These are phyloP conservation scores for Diaporthe sp. DNA, from an alignment of 2,329 filamentous ascomycete species.

Conservation along the genomic window DNA sequence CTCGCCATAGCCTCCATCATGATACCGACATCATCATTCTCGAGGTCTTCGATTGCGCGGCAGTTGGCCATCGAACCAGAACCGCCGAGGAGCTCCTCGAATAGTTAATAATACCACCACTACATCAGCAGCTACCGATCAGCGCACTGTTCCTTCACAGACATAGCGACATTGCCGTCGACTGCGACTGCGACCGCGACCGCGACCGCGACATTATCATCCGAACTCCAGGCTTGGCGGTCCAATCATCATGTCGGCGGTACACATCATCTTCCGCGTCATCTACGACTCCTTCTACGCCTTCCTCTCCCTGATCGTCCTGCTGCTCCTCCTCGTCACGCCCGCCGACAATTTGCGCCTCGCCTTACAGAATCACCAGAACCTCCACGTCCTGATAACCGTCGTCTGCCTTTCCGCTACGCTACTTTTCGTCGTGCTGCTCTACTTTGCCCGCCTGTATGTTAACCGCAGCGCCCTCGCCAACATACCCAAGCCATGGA, in stretches of 20 bases:
- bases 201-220: not conserved
- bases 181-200: not conserved
- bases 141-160: not conserved
- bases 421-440: slow-evolving; percentile 76
- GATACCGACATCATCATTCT: slow-evolving; percentile 39
- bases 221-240: not conserved
- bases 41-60: slow-evolving; percentile 40
- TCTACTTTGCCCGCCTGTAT: slow-evolving; percentile 89
- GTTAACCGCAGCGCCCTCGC: slow-evolving; percentile 84
- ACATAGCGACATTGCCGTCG: not conserved
- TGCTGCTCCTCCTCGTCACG: slow-evolving; percentile 82
- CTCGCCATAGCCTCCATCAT: slow-evolving; percentile 40
- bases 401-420: slow-evolving; percentile 82
- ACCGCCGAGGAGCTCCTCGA: slow-evolving; percentile 30
- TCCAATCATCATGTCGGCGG: slow-evolving; percentile 36
- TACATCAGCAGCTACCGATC: not conserved
- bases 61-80: slow-evolving; percentile 40
- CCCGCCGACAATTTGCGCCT: slow-evolving; percentile 87
- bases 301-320: slow-evolving; percentile 79
- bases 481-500: slow-evolving; percentile 87
- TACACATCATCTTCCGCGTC: slow-evolving; percentile 77
- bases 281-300: slow-evolving; percentile 86
- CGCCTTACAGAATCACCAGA: slow-evolving; percentile 74
- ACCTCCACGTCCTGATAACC: slow-evolving; percentile 88
- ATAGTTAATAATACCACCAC: slow-evolving; percentile 35